Evolutionary conservation across 305 asterid genomes (phyloP).

Genomic region (Fraxinus albicans): DNA sequence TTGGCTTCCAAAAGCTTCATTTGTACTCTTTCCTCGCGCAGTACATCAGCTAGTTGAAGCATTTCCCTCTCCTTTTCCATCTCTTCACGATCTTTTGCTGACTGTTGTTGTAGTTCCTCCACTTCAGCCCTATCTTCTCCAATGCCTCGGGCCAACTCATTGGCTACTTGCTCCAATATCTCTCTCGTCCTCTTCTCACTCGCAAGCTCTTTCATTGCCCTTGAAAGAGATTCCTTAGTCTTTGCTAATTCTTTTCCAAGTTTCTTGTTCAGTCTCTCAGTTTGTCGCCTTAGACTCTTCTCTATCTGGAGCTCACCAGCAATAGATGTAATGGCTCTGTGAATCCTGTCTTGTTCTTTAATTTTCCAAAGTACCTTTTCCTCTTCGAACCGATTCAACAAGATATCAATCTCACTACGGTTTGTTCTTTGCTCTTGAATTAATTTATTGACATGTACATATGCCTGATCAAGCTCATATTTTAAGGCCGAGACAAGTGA

Average conservation of each 20-base stretch:
- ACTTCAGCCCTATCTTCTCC: slow-evolving; percentile 79
- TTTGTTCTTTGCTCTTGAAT: slow-evolving; percentile 53
- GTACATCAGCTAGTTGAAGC: slow-evolving; percentile 81
- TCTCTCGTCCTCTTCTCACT: slow-evolving; percentile 69
- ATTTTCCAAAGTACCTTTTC: slow-evolving; percentile 27
- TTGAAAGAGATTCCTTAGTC: slow-evolving; percentile 44
- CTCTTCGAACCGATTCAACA: slow-evolving; percentile 27
- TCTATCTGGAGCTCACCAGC: slow-evolving; percentile 69
- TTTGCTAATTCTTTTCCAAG: slow-evolving; percentile 74
- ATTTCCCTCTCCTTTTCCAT: slow-evolving; percentile 92
- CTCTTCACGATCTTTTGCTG: slow-evolving; percentile 70
- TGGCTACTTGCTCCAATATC: slow-evolving; percentile 78
- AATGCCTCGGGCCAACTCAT: slow-evolving; percentile 69
- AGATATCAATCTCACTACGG: slow-evolving; percentile 21
- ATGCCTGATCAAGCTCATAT: slow-evolving; percentile 66
- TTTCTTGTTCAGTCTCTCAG: slow-evolving; percentile 75
- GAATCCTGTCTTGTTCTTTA: slow-evolving; percentile 23
- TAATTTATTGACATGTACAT: slow-evolving; percentile 42
- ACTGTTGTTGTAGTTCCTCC: slow-evolving; percentile 65
- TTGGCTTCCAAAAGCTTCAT: slow-evolving; percentile 94
- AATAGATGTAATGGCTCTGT: slow-evolving; percentile 42
- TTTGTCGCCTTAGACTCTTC: slow-evolving; percentile 74
- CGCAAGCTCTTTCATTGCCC: slow-evolving; percentile 53
- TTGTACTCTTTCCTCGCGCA: slow-evolving; percentile 89
- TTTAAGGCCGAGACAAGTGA: slow-evolving; percentile 72